A percentile compares a stretch with the other conserved stretches of the same genome.
These are phyloP conservation scores for Excoecaria cochinchinensis DNA, from an alignment of 345 rosid genomes.

Conservation along the genomic window DNA sequence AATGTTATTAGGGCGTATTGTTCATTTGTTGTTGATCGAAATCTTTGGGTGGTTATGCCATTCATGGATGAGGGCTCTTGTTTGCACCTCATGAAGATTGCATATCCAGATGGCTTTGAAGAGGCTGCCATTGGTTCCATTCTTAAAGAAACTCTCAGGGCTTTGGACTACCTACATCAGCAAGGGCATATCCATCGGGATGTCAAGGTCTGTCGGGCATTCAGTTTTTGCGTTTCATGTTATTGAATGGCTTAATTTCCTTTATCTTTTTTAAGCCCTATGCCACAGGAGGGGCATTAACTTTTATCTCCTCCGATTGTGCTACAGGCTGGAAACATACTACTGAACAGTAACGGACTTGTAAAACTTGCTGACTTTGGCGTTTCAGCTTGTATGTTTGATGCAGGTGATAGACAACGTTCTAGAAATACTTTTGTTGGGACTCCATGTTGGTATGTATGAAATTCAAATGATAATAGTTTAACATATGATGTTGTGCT, in stretches of 20 bases:
- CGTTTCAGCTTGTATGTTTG: constrained; percentile 98
- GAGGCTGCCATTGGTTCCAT: constrained; percentile 89
- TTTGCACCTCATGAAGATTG: constrained; percentile 94
- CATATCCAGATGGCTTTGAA: constrained; percentile 86
- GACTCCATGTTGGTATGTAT: constrained; percentile 92
- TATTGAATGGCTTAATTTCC: background rate
- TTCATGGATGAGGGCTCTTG: constrained; percentile 99
- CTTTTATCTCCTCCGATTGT: constrained; percentile 17
- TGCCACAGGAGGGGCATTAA: background rate
- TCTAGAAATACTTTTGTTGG: constrained; percentile 97
- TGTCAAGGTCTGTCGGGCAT: constrained; percentile 68
- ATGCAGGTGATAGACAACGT: constrained; percentile 91
- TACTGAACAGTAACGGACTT: constrained; percentile 71
- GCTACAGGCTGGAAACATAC: constrained; percentile 93
- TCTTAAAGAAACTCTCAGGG: constrained; percentile 94
- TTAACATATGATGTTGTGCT: background rate
- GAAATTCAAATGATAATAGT: background rate
- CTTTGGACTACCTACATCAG: constrained; percentile 88
- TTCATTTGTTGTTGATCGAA: constrained; percentile 81
- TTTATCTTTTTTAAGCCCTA: background rate
- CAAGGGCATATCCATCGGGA: constrained; percentile 99
- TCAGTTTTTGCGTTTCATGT: constrained; percentile 18
- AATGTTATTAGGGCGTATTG: constrained; percentile 83
- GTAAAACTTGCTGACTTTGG: constrained; percentile 99
- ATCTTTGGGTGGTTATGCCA: constrained; percentile 99